These are phyloP conservation scores for Dioscorea alata DNA, from an alignment of 106 monocot species.

Conservation along the genomic window DNA sequence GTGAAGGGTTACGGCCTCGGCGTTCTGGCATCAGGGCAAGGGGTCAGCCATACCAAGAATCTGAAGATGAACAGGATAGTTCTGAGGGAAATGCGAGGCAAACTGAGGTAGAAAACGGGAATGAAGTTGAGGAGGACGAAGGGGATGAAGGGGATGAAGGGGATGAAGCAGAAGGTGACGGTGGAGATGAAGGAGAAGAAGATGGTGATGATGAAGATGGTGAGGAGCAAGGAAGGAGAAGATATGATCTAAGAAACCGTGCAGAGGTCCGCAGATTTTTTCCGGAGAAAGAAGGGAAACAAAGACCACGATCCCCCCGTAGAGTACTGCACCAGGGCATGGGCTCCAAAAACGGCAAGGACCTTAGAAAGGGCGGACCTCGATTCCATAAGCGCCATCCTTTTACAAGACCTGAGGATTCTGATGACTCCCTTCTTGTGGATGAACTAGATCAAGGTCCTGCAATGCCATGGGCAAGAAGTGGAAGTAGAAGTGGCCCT, in stretches of 20 bases:
- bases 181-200: constrained; percentile 67
- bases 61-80: constrained; percentile 68
- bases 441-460: constrained; percentile 93
- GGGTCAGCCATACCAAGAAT: constrained; percentile 47
- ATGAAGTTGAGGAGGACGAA: constrained; percentile 29
- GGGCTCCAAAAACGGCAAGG: constrained; percentile 61
- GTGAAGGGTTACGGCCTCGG: constrained; percentile 90
- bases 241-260: constrained; percentile 91
- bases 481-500: constrained; percentile 60
- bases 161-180: constrained; percentile 62
- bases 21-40: constrained; percentile 36
- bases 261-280: constrained; percentile 76
- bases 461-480: constrained; percentile 66
- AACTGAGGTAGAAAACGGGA: constrained; percentile 32
- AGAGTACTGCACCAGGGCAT: constrained; percentile 81
- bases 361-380: constrained; percentile 65
- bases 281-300: constrained; percentile 82
- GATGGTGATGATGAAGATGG: constrained; percentile 79
- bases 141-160: constrained; percentile 51
- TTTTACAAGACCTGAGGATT: constrained; percentile 68
- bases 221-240: constrained; percentile 75
- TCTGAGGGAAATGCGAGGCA: constrained; percentile 55
- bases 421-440: constrained; percentile 98
- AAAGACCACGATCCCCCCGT: constrained; percentile 66
- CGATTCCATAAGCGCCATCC: constrained; percentile 75